Percentiles rank a stretch among this genome's conserved stretches.
Conservation (phyloP, 441 rosid genomes). For the Syzygium syzygioides region DNA sequence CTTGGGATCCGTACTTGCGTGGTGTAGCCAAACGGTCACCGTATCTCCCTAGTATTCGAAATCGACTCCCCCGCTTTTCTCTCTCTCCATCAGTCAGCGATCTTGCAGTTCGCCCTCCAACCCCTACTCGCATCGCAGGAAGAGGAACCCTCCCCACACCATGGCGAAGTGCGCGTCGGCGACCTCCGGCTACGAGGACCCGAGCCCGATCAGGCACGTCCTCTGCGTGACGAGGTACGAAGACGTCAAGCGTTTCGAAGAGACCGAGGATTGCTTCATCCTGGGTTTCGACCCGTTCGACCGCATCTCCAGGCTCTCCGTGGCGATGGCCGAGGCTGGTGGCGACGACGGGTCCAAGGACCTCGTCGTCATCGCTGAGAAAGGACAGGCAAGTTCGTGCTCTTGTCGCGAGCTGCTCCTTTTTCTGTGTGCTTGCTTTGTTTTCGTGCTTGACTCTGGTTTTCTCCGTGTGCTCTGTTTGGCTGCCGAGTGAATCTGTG, state of each 20-base stretch:
- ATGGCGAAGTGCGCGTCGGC: not conserved
- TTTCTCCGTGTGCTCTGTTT: not conserved
- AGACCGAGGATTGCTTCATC: slow-evolving; percentile 50
- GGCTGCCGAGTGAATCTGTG: not conserved
- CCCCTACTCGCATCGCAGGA: not conserved
- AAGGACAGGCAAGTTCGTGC: slow-evolving; percentile 39
- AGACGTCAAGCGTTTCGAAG: slow-evolving; percentile 33
- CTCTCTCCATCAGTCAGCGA: not conserved
- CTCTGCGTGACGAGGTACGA: slow-evolving; percentile 25
- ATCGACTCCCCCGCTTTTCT: not conserved
- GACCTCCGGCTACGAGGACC: not conserved
- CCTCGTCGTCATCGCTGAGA: slow-evolving; percentile 33
- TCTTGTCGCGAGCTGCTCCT: not conserved
- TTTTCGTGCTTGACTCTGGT: not conserved
- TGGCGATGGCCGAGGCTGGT: not conserved
- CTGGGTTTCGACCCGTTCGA: slow-evolving; percentile 59
- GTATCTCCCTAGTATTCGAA: not conserved
- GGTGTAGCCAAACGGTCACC: not conserved
- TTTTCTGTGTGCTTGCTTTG: not conserved
- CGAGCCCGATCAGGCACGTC: slow-evolving; percentile 28
- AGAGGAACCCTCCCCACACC: not conserved
- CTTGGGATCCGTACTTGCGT: not conserved
- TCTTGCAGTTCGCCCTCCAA: not conserved
- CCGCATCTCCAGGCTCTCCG: slow-evolving; percentile 8
- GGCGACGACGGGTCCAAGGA: slow-evolving; percentile 14